Percentiles rank a stretch among this genome's conserved stretches.
Conservation (phyloP, 345 rosid species). For the Physaria fendleri region DNA sequence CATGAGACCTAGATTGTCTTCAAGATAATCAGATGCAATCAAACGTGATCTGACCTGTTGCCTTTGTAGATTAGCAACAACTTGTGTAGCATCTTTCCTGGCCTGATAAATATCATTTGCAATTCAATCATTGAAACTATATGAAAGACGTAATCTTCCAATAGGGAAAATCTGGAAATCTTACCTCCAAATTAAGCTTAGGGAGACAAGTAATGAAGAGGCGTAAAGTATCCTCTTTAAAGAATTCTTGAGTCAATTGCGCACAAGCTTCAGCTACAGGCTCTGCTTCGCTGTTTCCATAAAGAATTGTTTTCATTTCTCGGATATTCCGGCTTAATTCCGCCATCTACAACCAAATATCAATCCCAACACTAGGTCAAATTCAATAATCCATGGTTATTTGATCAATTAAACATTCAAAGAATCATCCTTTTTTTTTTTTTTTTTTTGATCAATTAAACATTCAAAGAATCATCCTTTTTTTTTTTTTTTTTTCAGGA, state of each 20-base stretch:
- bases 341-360: constrained; percentile 77
- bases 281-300: constrained; percentile 94
- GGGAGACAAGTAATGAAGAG: constrained; percentile 75
- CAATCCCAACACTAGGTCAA: no score
- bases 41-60: constrained; percentile 84
- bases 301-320: constrained; percentile 83
- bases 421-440: background rate
- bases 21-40: constrained; percentile 94
- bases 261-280: constrained; percentile 92
- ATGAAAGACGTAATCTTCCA: background rate
- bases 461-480: background rate
- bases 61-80: constrained; percentile 94
- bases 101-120: constrained; percentile 38
- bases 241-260: constrained; percentile 87
- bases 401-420: no score
- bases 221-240: constrained; percentile 73
- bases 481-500: no score
- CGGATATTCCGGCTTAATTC: constrained; percentile 68
- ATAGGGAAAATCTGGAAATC: background rate
- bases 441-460: no score
- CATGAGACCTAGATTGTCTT: constrained; percentile 76
- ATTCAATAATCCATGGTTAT: no score
- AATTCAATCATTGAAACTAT: background rate
- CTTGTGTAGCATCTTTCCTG: constrained; percentile 95
- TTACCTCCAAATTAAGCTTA: constrained; percentile 83